Evolutionary conservation across 73 alveolate genomes (phyloP).

Genomic region (Blepharisma japonicum): DNA sequence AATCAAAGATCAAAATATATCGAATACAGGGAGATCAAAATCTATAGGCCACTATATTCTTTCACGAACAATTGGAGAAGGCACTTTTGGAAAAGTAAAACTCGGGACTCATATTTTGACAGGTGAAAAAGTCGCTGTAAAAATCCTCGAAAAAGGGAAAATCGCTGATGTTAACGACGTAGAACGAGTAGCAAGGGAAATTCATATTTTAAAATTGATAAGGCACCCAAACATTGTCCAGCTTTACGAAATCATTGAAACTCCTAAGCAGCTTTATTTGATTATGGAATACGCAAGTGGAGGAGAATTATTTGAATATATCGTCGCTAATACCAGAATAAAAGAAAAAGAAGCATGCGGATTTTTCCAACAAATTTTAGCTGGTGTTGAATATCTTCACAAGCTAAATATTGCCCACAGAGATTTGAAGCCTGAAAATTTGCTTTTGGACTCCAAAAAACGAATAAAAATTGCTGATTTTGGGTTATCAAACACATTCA

Average conservation of each 20-base stretch:
- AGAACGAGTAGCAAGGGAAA: slow-evolving; percentile 90
- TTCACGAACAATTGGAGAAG: slow-evolving; percentile 62
- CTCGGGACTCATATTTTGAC: slow-evolving; percentile 69
- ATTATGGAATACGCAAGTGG: slow-evolving; percentile 91
- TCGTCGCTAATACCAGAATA: slow-evolving; percentile 69
- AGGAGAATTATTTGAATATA: slow-evolving; percentile 93
- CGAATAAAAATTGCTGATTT: slow-evolving; percentile 89
- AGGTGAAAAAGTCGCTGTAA: slow-evolving; percentile 78
- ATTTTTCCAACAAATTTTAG: slow-evolving; percentile 72
- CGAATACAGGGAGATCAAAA: not conserved
- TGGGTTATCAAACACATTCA: slow-evolving; percentile 82
- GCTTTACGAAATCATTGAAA: slow-evolving; percentile 62
- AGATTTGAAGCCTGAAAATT: slow-evolving; percentile 95
- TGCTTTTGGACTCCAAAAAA: slow-evolving; percentile 70
- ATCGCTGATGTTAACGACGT: slow-evolving; percentile 75
- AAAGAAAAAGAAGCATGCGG: slow-evolving; percentile 85
- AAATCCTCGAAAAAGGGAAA: slow-evolving; percentile 65
- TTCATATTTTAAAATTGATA: slow-evolving; percentile 79
- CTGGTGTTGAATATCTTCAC: slow-evolving; percentile 90
- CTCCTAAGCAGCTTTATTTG: slow-evolving; percentile 32
- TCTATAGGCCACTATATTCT: slow-evolving; percentile 20
- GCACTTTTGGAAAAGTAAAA: slow-evolving; percentile 75
- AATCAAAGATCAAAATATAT: not conserved
- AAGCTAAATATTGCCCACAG: slow-evolving; percentile 81
- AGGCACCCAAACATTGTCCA: slow-evolving; percentile 84